Evolutionary conservation across 352 stramenopile species (phyloP), one percentile per base, ranked within the genome.

Genomic region (Phytophthora pisi): DNA sequence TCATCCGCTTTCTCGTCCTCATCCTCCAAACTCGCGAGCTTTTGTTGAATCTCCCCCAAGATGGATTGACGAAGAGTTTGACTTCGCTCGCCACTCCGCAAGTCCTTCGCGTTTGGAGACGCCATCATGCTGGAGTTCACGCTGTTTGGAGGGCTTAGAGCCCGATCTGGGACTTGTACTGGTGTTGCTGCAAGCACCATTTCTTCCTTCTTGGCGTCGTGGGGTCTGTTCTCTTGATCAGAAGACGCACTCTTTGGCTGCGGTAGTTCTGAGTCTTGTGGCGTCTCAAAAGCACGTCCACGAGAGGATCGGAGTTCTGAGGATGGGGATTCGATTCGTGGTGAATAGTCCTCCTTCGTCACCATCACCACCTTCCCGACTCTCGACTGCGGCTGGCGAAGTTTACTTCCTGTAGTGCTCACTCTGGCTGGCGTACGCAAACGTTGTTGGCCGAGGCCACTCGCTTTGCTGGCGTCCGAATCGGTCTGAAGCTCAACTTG

Each of bases 21-120:
- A 2, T 77, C 60, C 23, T 77, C 67, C 23, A 89, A 56, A 11
- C 70, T 68, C 28, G 81, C 68, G 15, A 89, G 61, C 57, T 80
- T 85, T 42, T 72, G 72, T 46, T 81, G 75, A 43, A 89, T 88
- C 54, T 85, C 67, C 15, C 64, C 69, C 45, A 89, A 40, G 53
- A 88, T 83, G 10, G 72, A 68, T 51, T 64, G 49, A 10, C 81
- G 74, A 20, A 75, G 18, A 4, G 7, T 31, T 50, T 28, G 57
- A 49, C 57, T 75, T 47, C 24, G 40, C 31, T 18, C 36, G 42
- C 11, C 23, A 28, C 20, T 3, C 1, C 54, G 28, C 34, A 18
- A 31, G 7, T 38, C 18, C 18, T 43, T 42, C 34, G 20, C 20
- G 4, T 46, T 40, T 2, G 31, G 23, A 49, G 26, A 67, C 23